These are phyloP conservation scores for Tricholoma sp. DNA, from an alignment of 768 basidiomycete species.

Conservation along the genomic window DNA sequence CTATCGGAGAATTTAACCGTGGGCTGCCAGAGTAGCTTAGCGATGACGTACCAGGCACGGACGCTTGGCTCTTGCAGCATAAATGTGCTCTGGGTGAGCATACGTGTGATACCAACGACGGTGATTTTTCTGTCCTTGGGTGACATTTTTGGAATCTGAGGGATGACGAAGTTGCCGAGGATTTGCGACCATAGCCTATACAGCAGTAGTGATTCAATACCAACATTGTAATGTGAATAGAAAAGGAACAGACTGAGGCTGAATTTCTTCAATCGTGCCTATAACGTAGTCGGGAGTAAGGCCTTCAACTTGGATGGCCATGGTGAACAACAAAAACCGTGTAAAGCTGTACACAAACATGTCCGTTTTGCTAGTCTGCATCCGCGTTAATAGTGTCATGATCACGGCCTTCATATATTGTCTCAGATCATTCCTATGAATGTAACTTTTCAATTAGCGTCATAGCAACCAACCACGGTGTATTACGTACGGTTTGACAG, in stretches of 20 bases:
- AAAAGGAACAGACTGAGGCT: slow-evolving; percentile 59
- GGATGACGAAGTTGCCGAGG: slow-evolving; percentile 67
- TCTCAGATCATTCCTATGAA: slow-evolving; percentile 52
- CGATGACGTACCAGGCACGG: slow-evolving; percentile 53
- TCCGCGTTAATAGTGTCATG: slow-evolving; percentile 75
- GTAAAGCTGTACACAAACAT: slow-evolving; percentile 82
- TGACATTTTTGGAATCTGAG: slow-evolving; percentile 77
- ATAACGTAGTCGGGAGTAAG: slow-evolving; percentile 79
- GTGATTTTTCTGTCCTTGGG: slow-evolving; percentile 83
- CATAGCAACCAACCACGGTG: background rate
- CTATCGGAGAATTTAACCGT: slow-evolving; percentile 32
- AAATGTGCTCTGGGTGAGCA: slow-evolving; percentile 68
- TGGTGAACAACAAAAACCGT: slow-evolving; percentile 68
- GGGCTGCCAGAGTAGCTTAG: background rate
- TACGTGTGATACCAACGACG: slow-evolving; percentile 71
- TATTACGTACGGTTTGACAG: slow-evolving; percentile 67
- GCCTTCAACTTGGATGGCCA: slow-evolving; percentile 71
- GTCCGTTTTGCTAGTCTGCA: slow-evolving; percentile 88
- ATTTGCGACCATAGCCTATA: slow-evolving; percentile 73
- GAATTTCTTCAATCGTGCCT: slow-evolving; percentile 75
- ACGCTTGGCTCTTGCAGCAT: slow-evolving; percentile 66
- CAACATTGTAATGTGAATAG: background rate
- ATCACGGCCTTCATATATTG: slow-evolving; percentile 72
- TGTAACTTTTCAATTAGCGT: background rate
- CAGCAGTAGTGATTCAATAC: background rate